A percentile compares a stretch with the other conserved stretches of the same genome.
Conservation (phyloP, 805 yeast species). For the Saccharomycopsis babjevae region DNA sequence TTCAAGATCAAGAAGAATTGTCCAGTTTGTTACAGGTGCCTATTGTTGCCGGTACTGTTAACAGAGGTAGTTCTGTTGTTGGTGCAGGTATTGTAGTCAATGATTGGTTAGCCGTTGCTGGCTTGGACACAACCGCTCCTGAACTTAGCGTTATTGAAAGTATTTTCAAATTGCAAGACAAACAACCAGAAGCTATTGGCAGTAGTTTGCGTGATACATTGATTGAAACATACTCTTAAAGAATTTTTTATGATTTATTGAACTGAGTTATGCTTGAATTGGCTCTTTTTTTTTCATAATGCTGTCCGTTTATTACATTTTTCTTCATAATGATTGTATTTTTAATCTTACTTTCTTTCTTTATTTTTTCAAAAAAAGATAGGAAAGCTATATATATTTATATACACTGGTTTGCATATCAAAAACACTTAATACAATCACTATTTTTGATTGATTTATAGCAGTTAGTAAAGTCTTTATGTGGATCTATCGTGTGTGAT, state of each 20-base stretch:
- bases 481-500: not conserved
- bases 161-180: constrained; percentile 88
- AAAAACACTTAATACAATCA: not conserved
- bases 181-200: constrained; percentile 77
- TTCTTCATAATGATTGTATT: not conserved
- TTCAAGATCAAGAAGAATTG: constrained; percentile 97
- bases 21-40: constrained; percentile 95
- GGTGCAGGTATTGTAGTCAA: constrained; percentile 99
- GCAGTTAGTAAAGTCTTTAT: not conserved
- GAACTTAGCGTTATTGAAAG: constrained; percentile 95
- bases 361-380: not conserved
- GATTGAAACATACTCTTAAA: constrained; percentile 78
- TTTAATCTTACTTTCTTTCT: not conserved
- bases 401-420: constrained; percentile 1
- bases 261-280: not conserved
- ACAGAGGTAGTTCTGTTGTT: constrained; percentile 94
- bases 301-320: not conserved
- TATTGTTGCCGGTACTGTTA: constrained; percentile 95
- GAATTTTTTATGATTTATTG: not conserved
- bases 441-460: not conserved
- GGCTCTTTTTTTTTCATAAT: not conserved
- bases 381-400: not conserved
- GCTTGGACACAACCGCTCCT: constrained; percentile 97
- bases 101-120: constrained; percentile 96
- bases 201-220: constrained; percentile 84